Evolutionary conservation across 345 rosid genomes (phyloP), one percentile per base, ranked within the genome.

Genomic region (Limnanthes douglasii): DNA sequence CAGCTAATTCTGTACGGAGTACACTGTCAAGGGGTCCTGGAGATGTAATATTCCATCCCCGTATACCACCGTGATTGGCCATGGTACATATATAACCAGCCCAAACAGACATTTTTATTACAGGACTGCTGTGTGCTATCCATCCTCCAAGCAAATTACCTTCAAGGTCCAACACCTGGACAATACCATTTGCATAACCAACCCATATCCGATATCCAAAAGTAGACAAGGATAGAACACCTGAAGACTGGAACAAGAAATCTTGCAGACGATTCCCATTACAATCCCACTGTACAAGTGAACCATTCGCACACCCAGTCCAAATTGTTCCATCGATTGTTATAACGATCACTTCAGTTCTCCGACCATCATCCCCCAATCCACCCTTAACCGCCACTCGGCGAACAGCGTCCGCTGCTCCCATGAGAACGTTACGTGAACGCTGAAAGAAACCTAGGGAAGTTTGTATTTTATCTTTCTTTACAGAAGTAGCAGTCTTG

Each of bases 351-450:
- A 92, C 73, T 62, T 90, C 96, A 27, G 78, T 77, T 71, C 64
- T 84, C 57, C 69, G 72, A 60, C 36, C 56, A 45, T 90, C 96
- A 50, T 90, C 97, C 24, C 70, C 78, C 46, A 84, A 74, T 1
- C 86, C 90, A 6, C 94, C 86, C 43, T 81, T 76, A 1, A 75
- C 65, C 31, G 97, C 93, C 26, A 68, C 93, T 20, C 95, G 75
- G 25, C 88, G 86, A 62, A 88, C 95, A 18, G 86, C 95, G 62
- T 88, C 97, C 37, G 97, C 97, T 28, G 97, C 97, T 59, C 97
- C 97, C 69, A 79, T 58, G 32, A 88, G 39, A 37, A 75, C 98
- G 72, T 80, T 80, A 14, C 97, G 75, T 22, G 95, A 88, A 45
- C 95, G 73, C 67, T 88, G 97, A 40, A 83, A 59, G 61, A 88